A percentile compares a stretch with the other conserved stretches of the same genome.
Conservation (phyloP, 352 stramenopile genomes). For the Globisporangium solare region DNA sequence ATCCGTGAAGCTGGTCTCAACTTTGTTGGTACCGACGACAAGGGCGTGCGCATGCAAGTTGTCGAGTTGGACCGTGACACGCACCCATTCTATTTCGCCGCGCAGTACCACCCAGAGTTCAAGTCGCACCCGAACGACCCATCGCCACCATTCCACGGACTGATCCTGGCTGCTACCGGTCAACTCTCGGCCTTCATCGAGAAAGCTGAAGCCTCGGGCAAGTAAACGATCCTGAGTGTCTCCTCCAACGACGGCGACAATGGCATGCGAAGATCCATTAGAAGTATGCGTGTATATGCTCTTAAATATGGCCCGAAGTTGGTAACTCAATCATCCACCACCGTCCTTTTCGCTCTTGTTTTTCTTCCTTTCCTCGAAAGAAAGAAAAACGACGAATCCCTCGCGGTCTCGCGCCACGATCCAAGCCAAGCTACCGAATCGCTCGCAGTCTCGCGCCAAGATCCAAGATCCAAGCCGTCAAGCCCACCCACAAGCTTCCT, state of each 20-base stretch:
- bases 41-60: conserved; percentile 98
- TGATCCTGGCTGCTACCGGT: conserved; percentile 90
- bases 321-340: conserved; percentile 7
- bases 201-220: conserved; percentile 30
- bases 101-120: conserved; percentile 99
- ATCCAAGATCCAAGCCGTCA: not conserved
- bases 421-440: conserved; percentile 7
- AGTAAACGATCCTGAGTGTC: conserved; percentile 11
- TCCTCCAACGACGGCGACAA: not conserved
- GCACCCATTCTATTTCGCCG: conserved; percentile 99
- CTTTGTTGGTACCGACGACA: conserved; percentile 98
- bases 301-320: conserved; percentile 10
- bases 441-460: conserved; percentile 12
- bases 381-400: conserved; percentile 15
- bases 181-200: conserved; percentile 70
- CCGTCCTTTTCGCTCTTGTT: conserved; percentile 8
- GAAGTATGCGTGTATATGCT: conserved; percentile 14
- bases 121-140: conserved; percentile 94
- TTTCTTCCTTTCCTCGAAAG: conserved; percentile 3
- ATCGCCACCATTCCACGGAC: conserved; percentile 96
- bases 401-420: conserved; percentile 11
- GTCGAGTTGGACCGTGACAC: conserved; percentile 92
- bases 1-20: conserved; percentile 92
- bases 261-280: conserved; percentile 8
- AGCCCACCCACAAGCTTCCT: not conserved